Conservation (phyloP, 495 filamentous ascomycete species). For the Aspergillus diversus region DNA sequence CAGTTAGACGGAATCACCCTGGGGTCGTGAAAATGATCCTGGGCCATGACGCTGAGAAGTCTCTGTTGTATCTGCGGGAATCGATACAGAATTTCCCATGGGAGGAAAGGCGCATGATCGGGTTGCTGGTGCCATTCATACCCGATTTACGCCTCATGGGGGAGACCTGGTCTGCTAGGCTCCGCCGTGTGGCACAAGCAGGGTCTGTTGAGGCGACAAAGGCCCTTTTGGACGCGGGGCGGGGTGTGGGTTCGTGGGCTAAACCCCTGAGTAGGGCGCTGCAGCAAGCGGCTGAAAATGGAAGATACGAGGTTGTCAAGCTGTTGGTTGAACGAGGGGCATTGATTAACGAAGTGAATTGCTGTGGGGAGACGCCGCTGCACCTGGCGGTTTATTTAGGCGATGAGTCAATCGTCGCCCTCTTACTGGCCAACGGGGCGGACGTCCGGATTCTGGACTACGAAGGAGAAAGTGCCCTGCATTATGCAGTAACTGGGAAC, state of each 20-base stretch:
- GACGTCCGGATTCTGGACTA: background rate
- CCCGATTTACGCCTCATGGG: background rate
- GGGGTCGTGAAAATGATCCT: background rate
- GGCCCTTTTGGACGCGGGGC: background rate
- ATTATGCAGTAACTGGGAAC: background rate
- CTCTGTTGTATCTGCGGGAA: background rate
- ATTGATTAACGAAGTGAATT: no score
- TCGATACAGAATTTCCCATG: background rate
- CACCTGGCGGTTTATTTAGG: no score
- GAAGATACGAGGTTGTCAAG: no score
- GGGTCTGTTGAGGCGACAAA: background rate
- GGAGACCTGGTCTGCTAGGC: background rate
- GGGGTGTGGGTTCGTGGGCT: background rate
- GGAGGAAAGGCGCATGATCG: background rate
- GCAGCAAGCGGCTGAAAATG: no score
- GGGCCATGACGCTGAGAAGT: background rate
- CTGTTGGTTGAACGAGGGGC: no score
- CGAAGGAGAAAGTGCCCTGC: background rate
- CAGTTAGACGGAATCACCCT: no score
- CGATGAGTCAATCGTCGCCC: no score
- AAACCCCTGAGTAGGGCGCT: no score
- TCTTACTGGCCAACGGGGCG: no score
- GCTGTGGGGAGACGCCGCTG: no score
- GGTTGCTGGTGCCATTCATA: background rate
- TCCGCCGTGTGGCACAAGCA: background rate